Evolutionary conservation across 164 flowering plant genomes (phyloP), one percentile per base, ranked within the genome.

Genomic region (Protea cynaroides): DNA sequence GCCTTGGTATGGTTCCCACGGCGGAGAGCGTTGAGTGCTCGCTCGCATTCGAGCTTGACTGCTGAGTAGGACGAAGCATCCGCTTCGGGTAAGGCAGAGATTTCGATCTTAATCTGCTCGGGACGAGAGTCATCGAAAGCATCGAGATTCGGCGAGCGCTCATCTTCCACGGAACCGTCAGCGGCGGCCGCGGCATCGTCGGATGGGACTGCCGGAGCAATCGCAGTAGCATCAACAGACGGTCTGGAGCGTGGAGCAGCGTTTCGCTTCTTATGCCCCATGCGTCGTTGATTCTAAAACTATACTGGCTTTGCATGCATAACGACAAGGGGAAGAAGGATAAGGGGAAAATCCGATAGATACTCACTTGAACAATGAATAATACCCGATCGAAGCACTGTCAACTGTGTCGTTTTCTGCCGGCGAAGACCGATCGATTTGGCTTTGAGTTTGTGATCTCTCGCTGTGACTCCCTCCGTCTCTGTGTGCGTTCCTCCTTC

Each of bases 1-100:
- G 97, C 94, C 69, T 81, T 90, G 21, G 80, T 88, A 72, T 92
- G 97, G 79, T 88, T 95, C 10, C 98, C 97, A 0, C 97, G 81
- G 38, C 97, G 78, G 9, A 90, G 72, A 0, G 98, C 77, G 6
- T 68, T 90, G 1, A 95, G 75, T 59, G 97, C 90, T 9, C 79
- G 72, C 80, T 94, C 99, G 73, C 95, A 94, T 61, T 94, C 99
- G 0, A 70, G 65, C 78, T 88, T 94, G 21, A 83, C 65, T 15
- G 76, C 53, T 17, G 79, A 59, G 71, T 72, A 71, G 15, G 74
- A 54, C 46, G 80, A 69, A 23, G 59, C 65, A 12, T 70, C 75
- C 38, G 68, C 53, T 13, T 65, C 62, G 12, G 18, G 40, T 11
- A 51, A 12, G 55, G 63, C 58, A 5, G 34, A 29, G 34, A 5